Base-by-base conservation (phyloP, 2,329 filamentous ascomycete genomes). In the Blastomyces silverae region DNA sequence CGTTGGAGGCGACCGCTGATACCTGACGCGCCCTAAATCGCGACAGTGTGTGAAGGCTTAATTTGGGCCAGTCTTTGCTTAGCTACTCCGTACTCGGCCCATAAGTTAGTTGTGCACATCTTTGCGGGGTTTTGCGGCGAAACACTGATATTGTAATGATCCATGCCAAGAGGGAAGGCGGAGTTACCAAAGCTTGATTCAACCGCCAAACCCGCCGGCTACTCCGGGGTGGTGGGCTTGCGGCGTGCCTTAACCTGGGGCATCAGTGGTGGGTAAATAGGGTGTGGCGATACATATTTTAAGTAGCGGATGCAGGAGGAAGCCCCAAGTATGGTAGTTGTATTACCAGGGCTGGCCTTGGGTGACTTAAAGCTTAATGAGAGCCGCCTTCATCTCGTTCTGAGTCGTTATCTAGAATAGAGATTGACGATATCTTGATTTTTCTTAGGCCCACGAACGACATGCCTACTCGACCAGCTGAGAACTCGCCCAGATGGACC, bases 381-480 rank as follows among this genome's bases (percentile, higher is more conserved):
- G 31, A 34, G 31, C 31, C 31, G 31, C 31, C 5, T 34, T 34
- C 31, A 6, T 34, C 31, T 34, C 2, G 28, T 31, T 31, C 28
- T 31, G 28, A 2, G 2, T 31, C 34, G n/a, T 28, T 28, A n/a
- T 22, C 56, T 42, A 3, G 56, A 58, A 66, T 79, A 79, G 20
- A 73, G 63, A 70, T 79, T 80, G 59, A 79, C 71, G 67, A 80
- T 80, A 65, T 78, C 73, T 69, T 80, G 79, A 44, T 76, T 73
- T 69, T 80, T 80, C 71, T 76, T 79, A 52, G 79, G 79, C 2
- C 79, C 79, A 44, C 73, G 73, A 20, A 80, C 78, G 48, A 80
- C 75, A 74, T 80, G 79, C 8, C 75, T 72, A 70, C 77, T 80
- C 11, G 74, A 72, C 77, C 78, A 80, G 65, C 72, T 78, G 28